Percentiles rank a stretch among this genome's conserved stretches.
Evolutionary conservation across 2,329 filamentous ascomycete species (phyloP).

Genomic region (Cladosporium sphaerospermum): DNA sequence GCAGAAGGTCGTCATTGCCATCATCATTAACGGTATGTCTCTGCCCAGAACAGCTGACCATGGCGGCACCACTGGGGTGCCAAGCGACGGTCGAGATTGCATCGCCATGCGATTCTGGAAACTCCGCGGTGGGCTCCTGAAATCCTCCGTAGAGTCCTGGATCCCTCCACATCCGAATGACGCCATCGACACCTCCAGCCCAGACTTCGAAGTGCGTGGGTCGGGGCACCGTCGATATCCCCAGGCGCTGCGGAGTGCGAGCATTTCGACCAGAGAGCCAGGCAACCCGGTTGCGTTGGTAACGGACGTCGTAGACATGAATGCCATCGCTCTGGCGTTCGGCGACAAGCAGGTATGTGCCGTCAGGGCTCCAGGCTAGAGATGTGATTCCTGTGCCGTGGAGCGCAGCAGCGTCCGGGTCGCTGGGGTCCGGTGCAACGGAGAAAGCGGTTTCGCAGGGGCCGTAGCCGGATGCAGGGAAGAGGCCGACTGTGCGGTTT

Average conservation of each 20-base stretch:
- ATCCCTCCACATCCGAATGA: slow-evolving; percentile 41
- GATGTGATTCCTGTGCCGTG: slow-evolving; percentile 50
- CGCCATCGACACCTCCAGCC: slow-evolving; percentile 54
- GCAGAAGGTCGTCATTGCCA: not conserved
- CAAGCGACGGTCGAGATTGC: slow-evolving; percentile 40
- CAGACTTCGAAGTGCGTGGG: slow-evolving; percentile 48
- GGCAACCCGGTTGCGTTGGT: slow-evolving; percentile 45
- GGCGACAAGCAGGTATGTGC: slow-evolving; percentile 52
- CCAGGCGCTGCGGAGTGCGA: slow-evolving; percentile 50
- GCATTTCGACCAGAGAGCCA: slow-evolving; percentile 41
- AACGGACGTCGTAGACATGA: slow-evolving; percentile 54
- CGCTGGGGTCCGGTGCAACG: slow-evolving; percentile 21
- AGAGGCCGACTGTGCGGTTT: slow-evolving; percentile 51
- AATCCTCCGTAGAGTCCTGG: slow-evolving; percentile 37
- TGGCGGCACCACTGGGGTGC: slow-evolving; percentile 41
- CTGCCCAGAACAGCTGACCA: slow-evolving; percentile 48
- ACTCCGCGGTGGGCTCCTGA: slow-evolving; percentile 36
- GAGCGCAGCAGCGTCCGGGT: slow-evolving; percentile 18
- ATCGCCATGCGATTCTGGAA: slow-evolving; percentile 40
- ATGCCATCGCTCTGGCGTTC: slow-evolving; percentile 52
- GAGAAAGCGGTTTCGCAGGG: slow-evolving; percentile 45
- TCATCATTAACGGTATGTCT: not conserved
- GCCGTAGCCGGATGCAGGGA: slow-evolving; percentile 39
- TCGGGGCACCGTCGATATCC: slow-evolving; percentile 44
- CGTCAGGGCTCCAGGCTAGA: slow-evolving; percentile 52